Base-by-base conservation (phyloP, 2,329 filamentous ascomycete species). In the Colletotrichum somersetense region DNA sequence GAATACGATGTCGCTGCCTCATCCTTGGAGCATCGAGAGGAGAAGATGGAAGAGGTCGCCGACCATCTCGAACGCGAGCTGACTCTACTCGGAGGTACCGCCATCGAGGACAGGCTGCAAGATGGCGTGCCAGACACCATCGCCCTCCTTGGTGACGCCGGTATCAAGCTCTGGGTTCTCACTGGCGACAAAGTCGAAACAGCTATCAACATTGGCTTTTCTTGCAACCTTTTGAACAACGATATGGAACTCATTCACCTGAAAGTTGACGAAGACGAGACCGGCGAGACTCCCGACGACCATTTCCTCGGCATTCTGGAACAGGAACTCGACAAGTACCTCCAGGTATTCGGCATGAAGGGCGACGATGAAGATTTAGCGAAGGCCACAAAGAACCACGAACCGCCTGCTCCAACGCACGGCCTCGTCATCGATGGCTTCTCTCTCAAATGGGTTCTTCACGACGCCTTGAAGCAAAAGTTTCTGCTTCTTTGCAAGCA, bases 101-200 rank as follows among this genome's bases (percentile, higher is more conserved):
- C 96, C 53, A 99, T 99, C 76, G 96, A 99, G 82, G 96, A 99
- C 86, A 91, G 95, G 76, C 87, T 99, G 38, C 96, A 99, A 83
- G 96, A 99, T 77, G 96, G 96, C 71, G 96, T 99, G 4, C 96
- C 96, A 8, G 96, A 98, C 79, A 96, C 96, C 0, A 99, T 99
- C 77, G 93, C 92, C 62, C 85, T 99, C 56, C 90, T 99, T 64
- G 96, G 92, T 40, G 91, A 95, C 78, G 96, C 96, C 66, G 97
- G 97, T 80, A 98, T 99, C 83, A 99, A 99, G 83, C 89, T 99
- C 10, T 99, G 96, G 96, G 96, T 99, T 66, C 85, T 99, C 75
- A 99, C 96, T 20, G 96, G 97, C 74, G 96, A 99, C 87, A 99
- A 98, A 83, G 96, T 98, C 42, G 96, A 99, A 83, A 99, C 96